Evolutionary conservation across 2,329 filamentous ascomycete species (phyloP).

Genomic region (Neonectria hederae): DNA sequence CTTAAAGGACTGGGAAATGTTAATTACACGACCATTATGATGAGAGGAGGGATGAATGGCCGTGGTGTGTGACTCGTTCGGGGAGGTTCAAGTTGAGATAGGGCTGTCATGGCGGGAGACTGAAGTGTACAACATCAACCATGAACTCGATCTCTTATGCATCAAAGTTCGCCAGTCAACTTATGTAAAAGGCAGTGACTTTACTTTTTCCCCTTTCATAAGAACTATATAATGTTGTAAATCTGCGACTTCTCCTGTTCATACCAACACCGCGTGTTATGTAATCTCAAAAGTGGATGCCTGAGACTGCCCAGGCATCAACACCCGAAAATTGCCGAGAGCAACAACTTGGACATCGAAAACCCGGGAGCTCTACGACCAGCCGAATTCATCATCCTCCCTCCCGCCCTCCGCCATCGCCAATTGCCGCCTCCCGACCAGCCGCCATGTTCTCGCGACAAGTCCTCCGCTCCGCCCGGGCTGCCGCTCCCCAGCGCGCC

Average conservation of each 20-base stretch:
- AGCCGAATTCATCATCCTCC: conserved; percentile 32
- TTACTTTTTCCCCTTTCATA: not conserved
- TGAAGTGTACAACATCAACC: not conserved
- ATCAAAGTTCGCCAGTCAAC: not conserved
- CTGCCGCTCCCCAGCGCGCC: conserved; percentile 69
- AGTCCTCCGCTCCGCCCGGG: conserved; percentile 64
- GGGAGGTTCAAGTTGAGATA: not conserved
- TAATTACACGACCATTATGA: conserved; percentile 36
- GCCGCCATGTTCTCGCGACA: conserved; percentile 68
- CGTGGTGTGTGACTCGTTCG: not conserved
- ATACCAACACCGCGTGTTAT: conserved; percentile 34
- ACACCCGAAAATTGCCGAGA: conserved; percentile 55
- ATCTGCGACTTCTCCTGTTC: not conserved
- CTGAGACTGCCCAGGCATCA: conserved; percentile 52
- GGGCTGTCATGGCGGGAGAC: not conserved
- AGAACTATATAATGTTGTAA: not conserved
- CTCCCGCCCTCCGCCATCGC: conserved; percentile 25
- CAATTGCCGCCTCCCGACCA: conserved; percentile 28
- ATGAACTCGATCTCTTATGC: not conserved
- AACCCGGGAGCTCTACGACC: conserved; percentile 43
- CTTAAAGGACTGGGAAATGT: conserved; percentile 24
- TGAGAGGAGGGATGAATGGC: conserved; percentile 13
- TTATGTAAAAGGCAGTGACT: not conserved
- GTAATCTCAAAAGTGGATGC: conserved; percentile 49
- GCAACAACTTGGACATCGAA: conserved; percentile 48